Base-by-base conservation (phyloP, 1,284 basidiomycete genomes). In the Microbotryum scabiosae region DNA sequence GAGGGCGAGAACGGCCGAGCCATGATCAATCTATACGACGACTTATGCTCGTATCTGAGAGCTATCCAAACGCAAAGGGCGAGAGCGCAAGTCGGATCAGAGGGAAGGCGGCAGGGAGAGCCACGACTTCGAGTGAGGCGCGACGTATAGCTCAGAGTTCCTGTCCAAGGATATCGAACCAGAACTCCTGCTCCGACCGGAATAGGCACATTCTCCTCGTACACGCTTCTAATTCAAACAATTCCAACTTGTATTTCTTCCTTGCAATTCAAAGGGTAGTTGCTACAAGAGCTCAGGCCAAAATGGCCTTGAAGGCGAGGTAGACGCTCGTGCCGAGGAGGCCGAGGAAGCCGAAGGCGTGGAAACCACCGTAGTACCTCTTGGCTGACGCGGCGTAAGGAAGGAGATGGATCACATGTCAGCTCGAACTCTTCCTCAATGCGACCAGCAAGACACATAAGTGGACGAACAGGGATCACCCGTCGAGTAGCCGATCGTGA, bases 401-500 rank as follows among this genome's bases (percentile, higher is more conserved):
- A 21, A 5, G 46, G 25, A 25, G 25, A 8, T 5, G 5, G 8
- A 48, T 48, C 20, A 8, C n/a, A 47, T 47, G n/a, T n/a, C n/a
- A n/a, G 20, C 46, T 47, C 46, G 5, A n/a, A n/a, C 16, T 14
- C 5, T 14, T 32, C 10, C 30, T 32, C 30, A 10, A 32, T 5
- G 30, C 5, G 30, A 5, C 30, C 5, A 10, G 5, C 30, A 32
- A 32, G 30, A 32, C 30, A 32, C n/a, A n/a, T n/a, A n/a, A n/a
- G 10, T 32, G 30, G 30, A 25, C 46, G 23, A 47, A 47, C 23
- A 47, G 10, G 61, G 61, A 25, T 61, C 36, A 14, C 62, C 64
- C 6, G 64, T 28, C 4, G 41, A n/a, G 65, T 66, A 66, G 4
- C 65, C 62, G 5, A 46, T 9, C 9, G 63, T 60, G 58, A 62